A percentile compares a stretch with the other conserved stretches of the same genome.
Evolutionary conservation across 2,329 filamentous ascomycete species (phyloP).

Genomic region (Aspergillus candidus): DNA sequence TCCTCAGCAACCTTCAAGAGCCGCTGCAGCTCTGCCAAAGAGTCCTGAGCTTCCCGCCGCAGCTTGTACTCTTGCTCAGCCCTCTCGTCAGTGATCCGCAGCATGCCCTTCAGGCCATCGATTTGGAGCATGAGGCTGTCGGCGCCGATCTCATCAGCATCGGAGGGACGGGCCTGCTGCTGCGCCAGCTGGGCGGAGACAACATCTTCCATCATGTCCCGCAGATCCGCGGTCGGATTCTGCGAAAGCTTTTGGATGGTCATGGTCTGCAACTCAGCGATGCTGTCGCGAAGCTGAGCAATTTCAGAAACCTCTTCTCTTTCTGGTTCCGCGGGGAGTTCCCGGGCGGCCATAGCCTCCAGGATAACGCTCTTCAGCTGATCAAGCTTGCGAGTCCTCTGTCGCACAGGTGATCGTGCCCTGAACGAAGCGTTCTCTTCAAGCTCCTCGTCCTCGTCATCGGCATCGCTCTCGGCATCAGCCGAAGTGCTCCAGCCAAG

Average conservation of each 20-base stretch:
- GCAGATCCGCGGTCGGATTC: constrained; percentile 48
- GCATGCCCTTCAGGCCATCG: constrained; percentile 62
- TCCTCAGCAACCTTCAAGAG: constrained; percentile 62
- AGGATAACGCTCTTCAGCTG: constrained; percentile 66
- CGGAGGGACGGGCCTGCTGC: constrained; percentile 45
- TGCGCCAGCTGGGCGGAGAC: constrained; percentile 54
- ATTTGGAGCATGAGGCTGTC: constrained; percentile 53
- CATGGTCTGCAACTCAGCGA: constrained; percentile 38
- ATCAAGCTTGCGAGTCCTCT: constrained; percentile 69
- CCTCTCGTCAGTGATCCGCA: constrained; percentile 57
- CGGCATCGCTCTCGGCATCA: constrained; percentile 75
- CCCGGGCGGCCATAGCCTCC: constrained; percentile 55
- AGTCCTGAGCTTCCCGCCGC: constrained; percentile 65
- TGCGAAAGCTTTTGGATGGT: constrained; percentile 30
- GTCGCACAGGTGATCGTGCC: constrained; percentile 63
- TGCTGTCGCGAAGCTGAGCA: constrained; percentile 32
- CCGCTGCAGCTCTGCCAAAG: constrained; percentile 64
- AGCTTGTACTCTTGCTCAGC: constrained; percentile 58
- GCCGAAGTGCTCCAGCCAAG: constrained; percentile 59
- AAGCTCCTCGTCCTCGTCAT: constrained; percentile 79
- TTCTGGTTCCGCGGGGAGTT: constrained; percentile 21
- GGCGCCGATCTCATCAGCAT: constrained; percentile 47
- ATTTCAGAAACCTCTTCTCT: constrained; percentile 31
- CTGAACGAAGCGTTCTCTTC: constrained; percentile 52
- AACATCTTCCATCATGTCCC: constrained; percentile 58